phyloP scores from a whole-genome alignment of 129 eudicot species.

The Scalesia atractyloides region DNA sequence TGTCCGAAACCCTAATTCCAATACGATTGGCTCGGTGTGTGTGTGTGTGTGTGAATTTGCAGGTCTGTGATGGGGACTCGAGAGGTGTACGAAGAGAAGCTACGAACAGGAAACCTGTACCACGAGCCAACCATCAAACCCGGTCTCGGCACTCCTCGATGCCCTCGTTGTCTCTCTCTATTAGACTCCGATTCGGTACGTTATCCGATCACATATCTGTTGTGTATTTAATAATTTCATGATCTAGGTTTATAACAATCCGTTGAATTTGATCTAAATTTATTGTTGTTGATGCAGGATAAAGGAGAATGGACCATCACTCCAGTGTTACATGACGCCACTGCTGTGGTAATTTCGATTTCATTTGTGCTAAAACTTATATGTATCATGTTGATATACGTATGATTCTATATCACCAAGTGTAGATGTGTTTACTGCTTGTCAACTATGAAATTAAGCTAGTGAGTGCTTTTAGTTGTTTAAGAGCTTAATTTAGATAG shows the following conservation, averaged over 20 bases:
- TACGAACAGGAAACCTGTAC: constrained; percentile 66
- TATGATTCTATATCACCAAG: background rate
- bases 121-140: constrained; percentile 93
- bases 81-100: constrained; percentile 83
- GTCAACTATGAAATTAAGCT: too few relatives aligned
- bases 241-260: background rate
- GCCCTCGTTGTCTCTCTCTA: constrained; percentile 86
- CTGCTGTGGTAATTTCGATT: constrained; percentile 61
- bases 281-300: constrained; percentile 40
- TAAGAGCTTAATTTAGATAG: background rate
- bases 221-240: background rate
- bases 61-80: constrained; percentile 69
- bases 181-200: constrained; percentile 50
- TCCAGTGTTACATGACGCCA: constrained; percentile 76
- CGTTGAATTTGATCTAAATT: background rate
- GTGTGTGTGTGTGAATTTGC: constrained; percentile 2
- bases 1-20: background rate
- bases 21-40: constrained; percentile 11
- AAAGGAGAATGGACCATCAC: constrained; percentile 71
- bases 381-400: background rate
- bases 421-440: background rate
- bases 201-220: background rate
- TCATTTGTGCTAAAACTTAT: background rate
- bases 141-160: constrained; percentile 85
- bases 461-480: background rate